Evolutionary conservation across 2,329 filamentous ascomycete species (phyloP).

Genomic region (Phyllachora maydis): DNA sequence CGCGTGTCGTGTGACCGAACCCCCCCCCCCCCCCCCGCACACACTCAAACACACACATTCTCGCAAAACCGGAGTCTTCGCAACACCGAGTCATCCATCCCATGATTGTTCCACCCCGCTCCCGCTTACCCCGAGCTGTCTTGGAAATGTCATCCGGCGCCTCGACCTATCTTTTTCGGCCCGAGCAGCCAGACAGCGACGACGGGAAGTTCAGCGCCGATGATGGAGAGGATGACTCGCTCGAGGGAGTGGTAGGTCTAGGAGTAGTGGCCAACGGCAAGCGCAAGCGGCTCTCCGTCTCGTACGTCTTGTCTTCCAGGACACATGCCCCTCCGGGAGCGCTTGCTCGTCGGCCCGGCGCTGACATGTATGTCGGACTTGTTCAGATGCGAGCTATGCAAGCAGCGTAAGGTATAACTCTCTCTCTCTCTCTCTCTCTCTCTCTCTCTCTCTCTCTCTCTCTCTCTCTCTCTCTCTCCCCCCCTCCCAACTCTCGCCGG

Average conservation of each 20-base stretch:
- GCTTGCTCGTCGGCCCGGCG: not conserved
- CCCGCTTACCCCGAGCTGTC: no score
- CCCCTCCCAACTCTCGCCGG: not conserved
- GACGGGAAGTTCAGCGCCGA: constrained; percentile 25
- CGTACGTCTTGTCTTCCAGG: constrained; percentile 19
- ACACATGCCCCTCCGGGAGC: not conserved
- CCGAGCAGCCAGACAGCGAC: constrained; percentile 22
- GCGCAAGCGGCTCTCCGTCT: constrained; percentile 40
- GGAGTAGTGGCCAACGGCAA: constrained; percentile 24
- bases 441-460: constrained; percentile 1
- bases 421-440: not conserved
- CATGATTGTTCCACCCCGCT: no score
- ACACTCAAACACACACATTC: no score
- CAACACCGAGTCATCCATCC: no score
- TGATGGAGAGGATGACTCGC: constrained; percentile 20
- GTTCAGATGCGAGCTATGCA: constrained; percentile 53
- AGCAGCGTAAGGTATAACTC: constrained; percentile 66
- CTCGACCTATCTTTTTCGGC: constrained; percentile 12
- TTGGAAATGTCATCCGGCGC: no score
- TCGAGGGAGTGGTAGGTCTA: no score
- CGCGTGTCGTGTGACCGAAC: no score
- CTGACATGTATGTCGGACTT: constrained; percentile 3
- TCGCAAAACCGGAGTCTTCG: no score
- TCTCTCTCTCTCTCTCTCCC: not conserved
- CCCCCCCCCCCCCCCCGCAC: no score